phyloP scores from a whole-genome alignment of 768 basidiomycete genomes.

The Tricholoma furcatifolium region DNA sequence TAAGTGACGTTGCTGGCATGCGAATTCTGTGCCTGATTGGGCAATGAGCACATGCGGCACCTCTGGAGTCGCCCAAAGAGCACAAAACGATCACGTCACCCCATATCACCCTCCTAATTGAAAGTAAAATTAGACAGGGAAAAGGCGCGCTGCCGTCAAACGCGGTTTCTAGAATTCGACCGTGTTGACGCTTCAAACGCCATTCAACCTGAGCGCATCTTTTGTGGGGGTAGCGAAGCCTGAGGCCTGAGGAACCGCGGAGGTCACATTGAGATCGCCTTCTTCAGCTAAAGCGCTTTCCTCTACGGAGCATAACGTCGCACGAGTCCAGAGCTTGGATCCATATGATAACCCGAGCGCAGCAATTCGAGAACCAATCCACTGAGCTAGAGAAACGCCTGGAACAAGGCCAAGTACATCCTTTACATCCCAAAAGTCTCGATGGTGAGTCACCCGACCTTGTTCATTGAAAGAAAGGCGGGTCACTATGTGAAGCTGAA shows the following conservation, averaged over 20 bases:
- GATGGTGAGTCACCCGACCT: constrained; percentile 76
- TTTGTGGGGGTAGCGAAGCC: constrained; percentile 15
- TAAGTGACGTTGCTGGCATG: constrained; percentile 13
- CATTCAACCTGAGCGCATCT: constrained; percentile 23
- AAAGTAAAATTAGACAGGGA: neutral
- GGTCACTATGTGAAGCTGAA: constrained; percentile 70
- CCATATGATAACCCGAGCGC: constrained; percentile 54
- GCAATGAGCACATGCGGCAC: constrained; percentile 14
- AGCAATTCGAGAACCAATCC: constrained; percentile 63
- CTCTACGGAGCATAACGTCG: constrained; percentile 9
- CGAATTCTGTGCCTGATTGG: constrained; percentile 12
- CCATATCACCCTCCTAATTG: constrained; percentile 4
- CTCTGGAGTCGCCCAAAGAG: constrained; percentile 7
- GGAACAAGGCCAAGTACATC: constrained; percentile 75
- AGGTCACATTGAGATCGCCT: constrained; percentile 16
- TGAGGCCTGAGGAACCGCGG: constrained; percentile 10
- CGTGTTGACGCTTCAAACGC: constrained; percentile 11
- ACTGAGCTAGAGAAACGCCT: constrained; percentile 64
- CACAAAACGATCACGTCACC: constrained; percentile 17
- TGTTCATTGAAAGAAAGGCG: constrained; percentile 79
- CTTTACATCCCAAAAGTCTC: constrained; percentile 80
- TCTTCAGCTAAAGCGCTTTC: constrained; percentile 13
- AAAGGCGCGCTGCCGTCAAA: constrained; percentile 5
- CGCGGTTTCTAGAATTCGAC: constrained; percentile 10
- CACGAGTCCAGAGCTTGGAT: constrained; percentile 31